Conservation (phyloP, 164 flowering plant genomes). For the Nymphaea colorata region DNA sequence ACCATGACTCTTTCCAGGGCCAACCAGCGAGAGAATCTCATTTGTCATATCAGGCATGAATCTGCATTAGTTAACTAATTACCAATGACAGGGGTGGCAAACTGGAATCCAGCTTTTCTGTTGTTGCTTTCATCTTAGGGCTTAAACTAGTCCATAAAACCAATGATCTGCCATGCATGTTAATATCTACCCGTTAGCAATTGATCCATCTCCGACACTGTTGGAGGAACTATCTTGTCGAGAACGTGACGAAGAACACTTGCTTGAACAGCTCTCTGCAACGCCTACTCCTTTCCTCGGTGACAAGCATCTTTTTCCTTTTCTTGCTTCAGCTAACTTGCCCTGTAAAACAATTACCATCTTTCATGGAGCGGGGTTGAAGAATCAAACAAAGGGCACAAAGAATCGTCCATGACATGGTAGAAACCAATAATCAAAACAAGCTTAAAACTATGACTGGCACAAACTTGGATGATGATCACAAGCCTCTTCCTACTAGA, state of each 20-base stretch:
- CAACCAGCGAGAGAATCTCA: too few relatives aligned
- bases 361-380: background rate
- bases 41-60: background rate
- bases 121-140: background rate
- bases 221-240: conserved; percentile 48
- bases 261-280: conserved; percentile 44
- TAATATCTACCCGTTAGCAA: conserved; percentile 12
- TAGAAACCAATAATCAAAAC: background rate
- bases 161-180: background rate
- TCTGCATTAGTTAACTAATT: background rate
- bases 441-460: background rate
- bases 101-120: background rate
- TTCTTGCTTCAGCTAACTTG: conserved; percentile 25
- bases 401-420: background rate
- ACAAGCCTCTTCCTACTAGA: background rate
- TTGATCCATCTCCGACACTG: conserved; percentile 39
- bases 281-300: conserved; percentile 22
- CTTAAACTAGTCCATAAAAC: background rate
- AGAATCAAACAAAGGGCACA: background rate
- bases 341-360: conserved; percentile 25
- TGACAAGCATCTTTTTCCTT: conserved; percentile 25
- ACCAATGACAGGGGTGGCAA: background rate
- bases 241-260: conserved; percentile 49
- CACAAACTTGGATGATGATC: background rate
- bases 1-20: too few relatives aligned